A percentile compares a stretch with the other conserved stretches of the same genome.
phyloP scores from a whole-genome alignment of 1,284 basidiomycete genomes.

The Fistulinella cinereoalba region DNA sequence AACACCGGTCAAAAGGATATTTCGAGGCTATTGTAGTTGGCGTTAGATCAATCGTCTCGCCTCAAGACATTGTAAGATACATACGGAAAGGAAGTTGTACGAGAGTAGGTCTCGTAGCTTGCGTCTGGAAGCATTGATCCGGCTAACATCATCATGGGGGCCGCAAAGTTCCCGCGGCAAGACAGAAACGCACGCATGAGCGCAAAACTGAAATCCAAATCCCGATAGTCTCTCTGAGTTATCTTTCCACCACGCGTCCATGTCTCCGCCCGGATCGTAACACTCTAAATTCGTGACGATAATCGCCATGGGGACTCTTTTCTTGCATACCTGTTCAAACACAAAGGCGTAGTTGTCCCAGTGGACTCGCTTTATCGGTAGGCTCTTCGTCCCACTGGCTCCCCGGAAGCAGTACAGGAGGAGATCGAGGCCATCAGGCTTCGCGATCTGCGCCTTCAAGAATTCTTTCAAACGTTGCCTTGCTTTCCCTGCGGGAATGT shows the following conservation, averaged over 20 bases:
- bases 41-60: neutral
- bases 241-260: constrained; percentile 24
- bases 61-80: neutral
- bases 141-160: constrained; percentile 1
- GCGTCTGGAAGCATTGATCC: constrained; percentile 7
- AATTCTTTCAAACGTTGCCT: constrained; percentile 16
- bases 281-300: constrained; percentile 21
- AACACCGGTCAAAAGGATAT: constrained; percentile 21
- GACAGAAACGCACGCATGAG: constrained; percentile 22
- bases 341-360: constrained; percentile 15
- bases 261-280: constrained; percentile 14
- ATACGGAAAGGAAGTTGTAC: constrained; percentile 13
- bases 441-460: constrained; percentile 14
- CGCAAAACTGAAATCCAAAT: constrained; percentile 19
- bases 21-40: constrained; percentile 17
- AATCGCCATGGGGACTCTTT: constrained; percentile 21
- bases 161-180: constrained; percentile 6
- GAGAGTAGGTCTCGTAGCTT: constrained; percentile 16
- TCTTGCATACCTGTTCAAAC: constrained; percentile 21
- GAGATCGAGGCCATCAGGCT: constrained; percentile 21
- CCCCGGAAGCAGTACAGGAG: constrained; percentile 24
- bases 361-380: constrained; percentile 17
- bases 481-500: constrained; percentile 9
- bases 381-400: constrained; percentile 8
- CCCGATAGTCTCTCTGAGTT: constrained; percentile 5